These are phyloP conservation scores for Pestalotiopsis sp. DNA, from an alignment of 2,329 filamentous ascomycete species.

Conservation along the genomic window DNA sequence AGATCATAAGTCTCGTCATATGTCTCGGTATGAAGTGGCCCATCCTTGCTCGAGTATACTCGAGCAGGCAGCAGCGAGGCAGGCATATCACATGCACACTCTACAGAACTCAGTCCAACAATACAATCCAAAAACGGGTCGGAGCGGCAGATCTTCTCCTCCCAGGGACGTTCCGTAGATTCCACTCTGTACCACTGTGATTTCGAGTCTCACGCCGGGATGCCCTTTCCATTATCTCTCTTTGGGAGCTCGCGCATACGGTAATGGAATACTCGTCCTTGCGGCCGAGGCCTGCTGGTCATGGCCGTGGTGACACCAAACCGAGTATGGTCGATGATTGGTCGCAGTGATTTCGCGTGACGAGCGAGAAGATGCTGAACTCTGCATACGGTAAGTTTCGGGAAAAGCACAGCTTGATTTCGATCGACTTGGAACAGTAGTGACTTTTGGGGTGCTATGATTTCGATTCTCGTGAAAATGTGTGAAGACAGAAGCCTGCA, in stretches of 20 bases:
- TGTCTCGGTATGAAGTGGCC: too few species aligned
- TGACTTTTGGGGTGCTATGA: too few species aligned
- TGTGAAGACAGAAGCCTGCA: too few species aligned
- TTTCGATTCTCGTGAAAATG: too few species aligned
- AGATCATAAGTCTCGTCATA: too few species aligned
- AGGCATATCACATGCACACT: not conserved
- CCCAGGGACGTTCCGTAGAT: not conserved
- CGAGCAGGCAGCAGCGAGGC: not conserved
- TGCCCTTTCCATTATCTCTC: not conserved
- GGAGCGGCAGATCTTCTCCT: not conserved
- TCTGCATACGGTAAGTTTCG: not conserved
- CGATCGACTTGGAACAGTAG: not conserved
- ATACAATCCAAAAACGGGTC: not conserved
- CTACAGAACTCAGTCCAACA: not conserved
- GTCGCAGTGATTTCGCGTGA: not conserved
- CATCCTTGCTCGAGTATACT: not conserved
- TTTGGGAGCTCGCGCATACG: not conserved
- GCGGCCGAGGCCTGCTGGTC: not conserved
- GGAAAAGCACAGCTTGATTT: not conserved
- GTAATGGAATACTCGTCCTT: not conserved
- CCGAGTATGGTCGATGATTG: not conserved
- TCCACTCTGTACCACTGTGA: not conserved
- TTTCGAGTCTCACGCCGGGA: not conserved
- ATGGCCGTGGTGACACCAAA: not conserved
- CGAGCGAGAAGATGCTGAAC: not conserved